These are phyloP conservation scores for Hypericum perforatum DNA, from an alignment of 345 rosid genomes.

Conservation along the genomic window DNA sequence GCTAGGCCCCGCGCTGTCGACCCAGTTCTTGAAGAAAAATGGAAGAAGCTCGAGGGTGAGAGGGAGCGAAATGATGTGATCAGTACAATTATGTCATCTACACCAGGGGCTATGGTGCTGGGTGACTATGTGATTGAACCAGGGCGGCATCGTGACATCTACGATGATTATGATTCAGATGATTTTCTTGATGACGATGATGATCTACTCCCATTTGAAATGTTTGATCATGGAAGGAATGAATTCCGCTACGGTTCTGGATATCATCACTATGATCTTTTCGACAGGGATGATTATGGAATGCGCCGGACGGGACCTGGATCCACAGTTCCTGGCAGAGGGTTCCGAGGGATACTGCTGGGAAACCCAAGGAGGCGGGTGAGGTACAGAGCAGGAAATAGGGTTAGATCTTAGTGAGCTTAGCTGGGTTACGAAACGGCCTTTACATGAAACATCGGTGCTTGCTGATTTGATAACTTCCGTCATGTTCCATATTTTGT, in stretches of 20 bases:
- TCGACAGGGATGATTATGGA: conserved; percentile 33
- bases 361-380: conserved; percentile 33
- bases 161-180: conserved; percentile 36
- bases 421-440: too few species aligned
- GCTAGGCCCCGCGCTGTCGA: conserved; percentile 71
- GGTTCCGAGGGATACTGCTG: conserved; percentile 27
- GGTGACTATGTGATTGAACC: conserved; percentile 93
- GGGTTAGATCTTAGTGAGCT: conserved; percentile 14
- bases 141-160: conserved; percentile 21
- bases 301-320: conserved; percentile 25
- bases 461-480: too few species aligned
- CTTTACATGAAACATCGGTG: too few species aligned
- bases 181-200: conserved; percentile 33
- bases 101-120: conserved; percentile 64
- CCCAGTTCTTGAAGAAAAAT: conserved; percentile 56
- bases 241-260: conserved; percentile 18
- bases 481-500: too few species aligned
- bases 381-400: conserved; percentile 31
- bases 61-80: conserved; percentile 64
- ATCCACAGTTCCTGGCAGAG: conserved; percentile 24
- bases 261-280: conserved; percentile 25
- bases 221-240: conserved; percentile 23
- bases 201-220: conserved; percentile 28
- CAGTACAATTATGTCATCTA: conserved; percentile 63
- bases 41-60: conserved; percentile 66